Percentiles rank a stretch among this genome's conserved stretches.
Conservation (phyloP, 768 basidiomycete genomes). For the Suillus cothurnatus region DNA sequence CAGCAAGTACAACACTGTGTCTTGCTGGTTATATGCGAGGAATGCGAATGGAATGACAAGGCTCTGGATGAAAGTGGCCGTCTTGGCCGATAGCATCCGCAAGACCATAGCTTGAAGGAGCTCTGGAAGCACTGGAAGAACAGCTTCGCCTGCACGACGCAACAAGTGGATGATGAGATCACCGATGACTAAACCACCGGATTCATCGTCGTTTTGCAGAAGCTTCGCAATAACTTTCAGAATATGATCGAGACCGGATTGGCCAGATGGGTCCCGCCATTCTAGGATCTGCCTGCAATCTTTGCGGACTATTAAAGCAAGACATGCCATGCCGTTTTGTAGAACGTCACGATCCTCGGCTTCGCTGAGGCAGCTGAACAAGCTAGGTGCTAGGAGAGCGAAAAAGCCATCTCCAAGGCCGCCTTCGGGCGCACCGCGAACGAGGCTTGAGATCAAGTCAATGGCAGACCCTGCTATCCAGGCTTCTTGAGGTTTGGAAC, state of each 20-base stretch:
- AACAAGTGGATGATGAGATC: constrained; percentile 94
- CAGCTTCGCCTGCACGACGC: constrained; percentile 75
- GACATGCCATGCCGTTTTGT: constrained; percentile 82
- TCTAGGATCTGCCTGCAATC: constrained; percentile 78
- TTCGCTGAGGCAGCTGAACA: constrained; percentile 68
- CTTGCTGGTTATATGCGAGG: constrained; percentile 84
- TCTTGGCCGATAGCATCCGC: constrained; percentile 83
- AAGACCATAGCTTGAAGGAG: constrained; percentile 82
- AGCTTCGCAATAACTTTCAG: constrained; percentile 77
- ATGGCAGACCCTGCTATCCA: constrained; percentile 82
- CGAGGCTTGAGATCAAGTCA: constrained; percentile 75
- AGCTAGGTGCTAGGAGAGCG: constrained; percentile 64
- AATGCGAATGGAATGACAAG: constrained; percentile 93
- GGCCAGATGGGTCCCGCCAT: constrained; percentile 70
- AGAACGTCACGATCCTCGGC: constrained; percentile 88
- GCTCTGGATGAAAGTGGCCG: constrained; percentile 91
- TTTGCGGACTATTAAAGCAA: constrained; percentile 86
- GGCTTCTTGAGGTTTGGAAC: constrained; percentile 60
- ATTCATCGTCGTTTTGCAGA: constrained; percentile 81
- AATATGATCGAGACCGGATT: constrained; percentile 74
- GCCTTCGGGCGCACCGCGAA: constrained; percentile 61
- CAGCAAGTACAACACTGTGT: constrained; percentile 75
- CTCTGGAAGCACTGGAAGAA: constrained; percentile 85
- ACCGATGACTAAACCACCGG: constrained; percentile 90
- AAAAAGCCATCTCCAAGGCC: constrained; percentile 85